These are phyloP conservation scores for Paspalum notatum DNA, from an alignment of 176 grass and related monocot genomes.

Conservation along the genomic window DNA sequence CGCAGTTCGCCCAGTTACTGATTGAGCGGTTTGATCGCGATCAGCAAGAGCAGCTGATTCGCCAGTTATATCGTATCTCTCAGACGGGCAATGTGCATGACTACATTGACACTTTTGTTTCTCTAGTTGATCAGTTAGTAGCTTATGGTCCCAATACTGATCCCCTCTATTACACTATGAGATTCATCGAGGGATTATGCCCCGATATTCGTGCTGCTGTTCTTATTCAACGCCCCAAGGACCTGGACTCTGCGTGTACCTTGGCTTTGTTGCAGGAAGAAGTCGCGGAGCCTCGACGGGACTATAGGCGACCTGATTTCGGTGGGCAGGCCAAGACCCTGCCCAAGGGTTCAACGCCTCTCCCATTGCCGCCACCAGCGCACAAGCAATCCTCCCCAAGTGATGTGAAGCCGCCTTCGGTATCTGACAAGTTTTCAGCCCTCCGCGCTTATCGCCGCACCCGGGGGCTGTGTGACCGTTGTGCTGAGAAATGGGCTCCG, in stretches of 20 bases:
- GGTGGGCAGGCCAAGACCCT: too few species aligned
- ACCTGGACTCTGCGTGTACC: neutral
- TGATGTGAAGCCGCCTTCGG: neutral
- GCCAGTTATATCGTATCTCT: neutral
- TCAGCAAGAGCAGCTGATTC: neutral
- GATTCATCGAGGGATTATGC: neutral
- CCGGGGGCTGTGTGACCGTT: neutral
- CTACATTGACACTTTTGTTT: neutral
- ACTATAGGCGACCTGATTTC: fast-evolving
- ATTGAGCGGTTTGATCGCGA: neutral
- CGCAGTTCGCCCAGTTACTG: neutral
- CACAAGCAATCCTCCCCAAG: fast-evolving
- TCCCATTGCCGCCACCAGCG: neutral
- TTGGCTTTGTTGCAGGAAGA: neutral
- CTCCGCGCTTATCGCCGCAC: neutral
- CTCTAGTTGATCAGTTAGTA: neutral
- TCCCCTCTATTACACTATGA: neutral
- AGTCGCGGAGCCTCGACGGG: fast-evolving
- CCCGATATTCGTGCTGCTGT: neutral
- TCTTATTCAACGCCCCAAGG: fast-evolving
- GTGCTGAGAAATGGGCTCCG: neutral
- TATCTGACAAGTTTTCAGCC: neutral
- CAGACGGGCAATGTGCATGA: neutral
- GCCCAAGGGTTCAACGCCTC: fast-evolving
- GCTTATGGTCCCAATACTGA: neutral